phyloP scores from a whole-genome alignment of 192 early-diverging fungal genomes.

The Spizellomyces sp. region DNA sequence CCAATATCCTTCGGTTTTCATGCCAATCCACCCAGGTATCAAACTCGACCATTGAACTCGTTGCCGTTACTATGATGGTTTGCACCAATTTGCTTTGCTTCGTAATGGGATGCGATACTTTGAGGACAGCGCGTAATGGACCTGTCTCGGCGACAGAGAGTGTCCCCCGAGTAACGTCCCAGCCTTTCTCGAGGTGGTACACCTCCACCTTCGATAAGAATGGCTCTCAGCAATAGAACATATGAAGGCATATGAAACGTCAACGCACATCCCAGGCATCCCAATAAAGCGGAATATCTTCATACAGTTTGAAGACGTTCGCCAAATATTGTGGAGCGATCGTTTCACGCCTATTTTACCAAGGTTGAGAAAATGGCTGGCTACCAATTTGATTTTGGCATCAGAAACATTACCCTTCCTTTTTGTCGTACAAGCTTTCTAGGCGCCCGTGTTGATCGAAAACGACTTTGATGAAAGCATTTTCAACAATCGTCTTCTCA shows the following conservation, averaged over 20 bases:
- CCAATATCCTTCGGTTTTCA: slow-evolving; percentile 83
- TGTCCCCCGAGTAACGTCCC: slow-evolving; percentile 57
- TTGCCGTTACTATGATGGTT: slow-evolving; percentile 73
- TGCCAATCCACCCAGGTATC: slow-evolving; percentile 89
- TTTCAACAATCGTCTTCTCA: slow-evolving; percentile 33
- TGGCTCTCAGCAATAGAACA: not conserved
- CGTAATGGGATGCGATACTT: slow-evolving; percentile 68
- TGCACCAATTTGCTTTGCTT: slow-evolving; percentile 70
- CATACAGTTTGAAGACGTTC: slow-evolving; percentile 82
- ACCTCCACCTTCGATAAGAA: slow-evolving; percentile 73
- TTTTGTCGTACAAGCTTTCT: slow-evolving; percentile 66
- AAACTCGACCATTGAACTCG: slow-evolving; percentile 81
- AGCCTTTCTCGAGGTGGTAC: slow-evolving; percentile 89
- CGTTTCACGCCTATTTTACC: slow-evolving; percentile 19
- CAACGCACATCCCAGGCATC: slow-evolving; percentile 71
- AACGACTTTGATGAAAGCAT: slow-evolving; percentile 68
- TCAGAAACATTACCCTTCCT: slow-evolving; percentile 42
- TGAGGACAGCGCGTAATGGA: slow-evolving; percentile 76
- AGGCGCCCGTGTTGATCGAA: slow-evolving; percentile 79
- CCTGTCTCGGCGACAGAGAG: slow-evolving; percentile 73
- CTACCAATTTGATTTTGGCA: not conserved
- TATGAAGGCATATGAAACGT: not conserved
- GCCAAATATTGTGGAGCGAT: slow-evolving; percentile 55
- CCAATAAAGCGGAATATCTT: slow-evolving; percentile 88
- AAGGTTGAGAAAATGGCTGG: slow-evolving; percentile 12